Conservation (phyloP, 495 filamentous ascomycete genomes). For the Podospora anserina region DNA sequence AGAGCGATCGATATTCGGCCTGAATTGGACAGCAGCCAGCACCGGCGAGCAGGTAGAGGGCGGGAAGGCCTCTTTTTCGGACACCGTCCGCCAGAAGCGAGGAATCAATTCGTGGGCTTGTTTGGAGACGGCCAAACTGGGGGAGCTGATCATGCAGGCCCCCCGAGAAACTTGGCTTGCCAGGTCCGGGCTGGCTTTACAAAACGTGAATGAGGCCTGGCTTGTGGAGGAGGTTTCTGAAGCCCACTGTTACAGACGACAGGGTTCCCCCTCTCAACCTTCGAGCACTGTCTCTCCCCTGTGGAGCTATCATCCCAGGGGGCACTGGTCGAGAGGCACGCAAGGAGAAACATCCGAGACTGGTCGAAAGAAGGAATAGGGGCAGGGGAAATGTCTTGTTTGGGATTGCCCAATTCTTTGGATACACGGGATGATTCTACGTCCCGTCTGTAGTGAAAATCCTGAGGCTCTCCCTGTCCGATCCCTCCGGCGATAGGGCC, state of each 20-base stretch:
- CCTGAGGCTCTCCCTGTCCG: background rate
- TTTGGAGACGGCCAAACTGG: constrained; percentile 27
- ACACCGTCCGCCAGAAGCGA: constrained; percentile 1
- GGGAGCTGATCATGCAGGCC: constrained; percentile 37
- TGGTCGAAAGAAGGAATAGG: constrained; percentile 2
- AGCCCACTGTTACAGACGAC: constrained; percentile 14
- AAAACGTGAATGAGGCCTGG: constrained; percentile 29
- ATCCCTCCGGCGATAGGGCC: background rate
- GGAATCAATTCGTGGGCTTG: constrained; percentile 17
- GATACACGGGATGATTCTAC: background rate
- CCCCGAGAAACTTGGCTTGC: constrained; percentile 21
- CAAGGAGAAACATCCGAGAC: constrained; percentile 16
- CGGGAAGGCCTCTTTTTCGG: background rate
- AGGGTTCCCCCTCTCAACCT: constrained; percentile 11
- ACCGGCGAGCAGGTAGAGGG: background rate
- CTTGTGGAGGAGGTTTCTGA: constrained; percentile 10
- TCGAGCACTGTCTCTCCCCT: constrained; percentile 7
- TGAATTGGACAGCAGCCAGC: background rate
- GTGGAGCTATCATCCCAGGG: constrained; percentile 2
- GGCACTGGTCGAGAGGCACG: background rate
- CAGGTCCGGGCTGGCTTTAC: constrained; percentile 27
- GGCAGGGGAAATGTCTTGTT: background rate
- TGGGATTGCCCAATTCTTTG: constrained; percentile 9
- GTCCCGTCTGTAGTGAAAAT: background rate
- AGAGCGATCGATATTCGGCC: constrained; percentile 9